Evolutionary conservation across 2,329 filamentous ascomycete species (phyloP).

Genomic region (Penicillium sp.): DNA sequence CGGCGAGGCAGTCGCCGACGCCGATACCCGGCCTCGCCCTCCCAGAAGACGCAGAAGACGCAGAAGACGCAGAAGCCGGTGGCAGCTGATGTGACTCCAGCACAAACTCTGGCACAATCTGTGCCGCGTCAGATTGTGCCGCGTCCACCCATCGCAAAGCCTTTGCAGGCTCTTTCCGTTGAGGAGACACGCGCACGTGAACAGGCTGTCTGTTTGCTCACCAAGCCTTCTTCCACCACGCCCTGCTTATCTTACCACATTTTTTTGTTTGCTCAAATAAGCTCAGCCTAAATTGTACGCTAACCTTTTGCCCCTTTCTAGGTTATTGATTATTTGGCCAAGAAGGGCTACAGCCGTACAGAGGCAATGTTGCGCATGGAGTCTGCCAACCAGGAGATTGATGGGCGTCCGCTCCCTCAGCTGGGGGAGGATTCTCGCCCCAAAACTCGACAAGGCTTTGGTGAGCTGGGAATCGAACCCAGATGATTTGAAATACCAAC

Average conservation of each 20-base stretch:
- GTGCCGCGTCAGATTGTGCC: neutral
- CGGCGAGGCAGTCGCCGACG: neutral
- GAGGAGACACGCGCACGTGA: neutral
- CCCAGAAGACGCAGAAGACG: neutral
- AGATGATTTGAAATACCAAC: neutral
- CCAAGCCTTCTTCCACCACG: too few species aligned
- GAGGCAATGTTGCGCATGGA: slow-evolving; percentile 91
- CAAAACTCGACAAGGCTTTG: slow-evolving; percentile 73
- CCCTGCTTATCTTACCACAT: neutral
- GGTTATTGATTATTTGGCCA: slow-evolving; percentile 92
- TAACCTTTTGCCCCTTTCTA: slow-evolving; percentile 32
- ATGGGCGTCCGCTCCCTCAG: slow-evolving; percentile 69
- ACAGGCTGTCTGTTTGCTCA: neutral
- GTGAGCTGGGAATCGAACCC: slow-evolving; percentile 32
- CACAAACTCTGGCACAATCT: neutral
- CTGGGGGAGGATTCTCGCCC: slow-evolving; percentile 69
- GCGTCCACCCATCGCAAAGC: neutral
- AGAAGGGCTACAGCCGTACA: slow-evolving; percentile 89
- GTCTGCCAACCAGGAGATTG: slow-evolving; percentile 75
- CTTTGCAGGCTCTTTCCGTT: neutral
- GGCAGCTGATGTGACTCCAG: neutral
- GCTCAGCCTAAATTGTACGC: neutral
- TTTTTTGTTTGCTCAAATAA: neutral
- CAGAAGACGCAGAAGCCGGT: neutral
- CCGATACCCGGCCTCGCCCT: neutral